Evolutionary conservation across 805 yeast species (phyloP).

Genomic region (Priceomyces fermenticarens): DNA sequence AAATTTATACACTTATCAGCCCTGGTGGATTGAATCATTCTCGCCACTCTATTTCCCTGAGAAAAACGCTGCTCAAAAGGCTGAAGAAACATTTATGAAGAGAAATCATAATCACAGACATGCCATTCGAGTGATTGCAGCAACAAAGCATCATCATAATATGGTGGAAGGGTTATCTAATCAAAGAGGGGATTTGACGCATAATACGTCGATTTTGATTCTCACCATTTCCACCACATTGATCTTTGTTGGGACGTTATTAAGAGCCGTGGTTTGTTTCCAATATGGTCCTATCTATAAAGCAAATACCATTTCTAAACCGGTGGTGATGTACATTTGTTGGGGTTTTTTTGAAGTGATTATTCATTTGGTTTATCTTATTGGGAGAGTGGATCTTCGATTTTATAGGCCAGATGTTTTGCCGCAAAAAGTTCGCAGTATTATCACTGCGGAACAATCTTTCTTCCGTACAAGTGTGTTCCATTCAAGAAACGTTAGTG

Average conservation of each 20-base stretch:
- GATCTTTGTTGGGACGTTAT: constrained; percentile 49
- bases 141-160: constrained; percentile 43
- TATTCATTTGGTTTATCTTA: constrained; percentile 50
- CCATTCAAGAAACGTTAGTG: constrained; percentile 17
- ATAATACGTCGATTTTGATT: constrained; percentile 50
- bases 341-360: constrained; percentile 65
- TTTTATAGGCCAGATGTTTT: constrained; percentile 70
- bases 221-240: constrained; percentile 48
- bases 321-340: constrained; percentile 60
- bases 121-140: constrained; percentile 61
- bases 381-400: constrained; percentile 65
- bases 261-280: constrained; percentile 35
- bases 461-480: constrained; percentile 16
- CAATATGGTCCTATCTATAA: constrained; percentile 15
- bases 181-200: constrained; percentile 44
- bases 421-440: constrained; percentile 27
- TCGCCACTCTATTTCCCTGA: constrained; percentile 58
- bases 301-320: constrained; percentile 18
- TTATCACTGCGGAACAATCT: constrained; percentile 35
- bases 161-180: constrained; percentile 39
- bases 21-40: constrained; percentile 76
- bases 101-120: constrained; percentile 48
- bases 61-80: constrained; percentile 48
- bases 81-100: constrained; percentile 45
- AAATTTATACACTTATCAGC: constrained; percentile 58